Percentiles rank a stretch among this genome's conserved stretches.
Conservation (phyloP, 495 filamentous ascomycete genomes). For the Aspergillus haitiensis region DNA sequence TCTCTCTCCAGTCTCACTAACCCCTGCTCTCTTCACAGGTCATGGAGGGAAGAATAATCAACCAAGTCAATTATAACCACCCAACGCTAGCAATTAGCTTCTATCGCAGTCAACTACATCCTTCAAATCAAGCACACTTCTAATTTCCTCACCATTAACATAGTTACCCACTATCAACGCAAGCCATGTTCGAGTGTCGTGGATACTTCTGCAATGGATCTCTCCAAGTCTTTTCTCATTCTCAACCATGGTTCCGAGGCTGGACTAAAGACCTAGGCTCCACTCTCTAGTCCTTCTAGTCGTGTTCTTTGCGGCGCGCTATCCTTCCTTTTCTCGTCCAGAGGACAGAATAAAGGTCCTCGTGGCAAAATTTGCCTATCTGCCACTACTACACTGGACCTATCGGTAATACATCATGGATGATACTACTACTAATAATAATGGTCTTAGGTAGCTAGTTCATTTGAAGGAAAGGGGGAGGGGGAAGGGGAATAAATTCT, state of each 20-base stretch:
- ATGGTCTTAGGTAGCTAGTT: too few species aligned
- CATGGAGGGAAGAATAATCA: too few species aligned
- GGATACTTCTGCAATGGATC: not conserved
- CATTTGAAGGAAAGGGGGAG: too few species aligned
- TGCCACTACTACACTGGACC: not conserved
- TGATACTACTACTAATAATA: too few species aligned
- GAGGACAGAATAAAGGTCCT: not conserved
- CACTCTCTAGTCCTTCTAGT: slow-evolving; percentile 40
- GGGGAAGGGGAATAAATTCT: too few species aligned
- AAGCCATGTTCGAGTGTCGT: not conserved
- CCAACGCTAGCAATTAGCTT: too few species aligned
- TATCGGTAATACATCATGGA: not conserved
- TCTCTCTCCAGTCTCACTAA: not conserved
- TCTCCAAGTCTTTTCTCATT: not conserved
- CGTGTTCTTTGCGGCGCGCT: slow-evolving; percentile 28
- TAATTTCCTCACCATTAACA: not conserved
- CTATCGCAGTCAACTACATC: too few species aligned
- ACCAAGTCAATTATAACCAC: too few species aligned
- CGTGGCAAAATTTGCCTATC: not conserved
- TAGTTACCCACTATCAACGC: not conserved
- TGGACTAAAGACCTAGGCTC: slow-evolving; percentile 15
- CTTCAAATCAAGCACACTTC: too few species aligned
- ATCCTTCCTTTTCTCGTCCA: slow-evolving; percentile 7
- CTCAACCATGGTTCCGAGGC: slow-evolving; percentile 17
- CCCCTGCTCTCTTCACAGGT: not conserved